These are phyloP conservation scores for Pythium vanterpoolii DNA, from an alignment of 352 stramenopile species.

Conservation along the genomic window DNA sequence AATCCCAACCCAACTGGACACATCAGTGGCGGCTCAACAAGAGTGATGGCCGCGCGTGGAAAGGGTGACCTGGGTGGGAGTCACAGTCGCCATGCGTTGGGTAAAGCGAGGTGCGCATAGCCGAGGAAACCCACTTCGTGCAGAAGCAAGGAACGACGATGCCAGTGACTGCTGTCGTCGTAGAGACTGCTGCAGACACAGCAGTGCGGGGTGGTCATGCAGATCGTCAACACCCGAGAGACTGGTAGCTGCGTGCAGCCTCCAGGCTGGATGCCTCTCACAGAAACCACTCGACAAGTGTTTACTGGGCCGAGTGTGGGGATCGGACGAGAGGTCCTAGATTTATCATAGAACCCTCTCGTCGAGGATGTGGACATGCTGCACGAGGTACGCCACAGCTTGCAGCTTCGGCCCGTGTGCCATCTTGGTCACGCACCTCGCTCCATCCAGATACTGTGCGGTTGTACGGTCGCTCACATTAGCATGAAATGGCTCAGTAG, in stretches of 20 bases:
- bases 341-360: neutral
- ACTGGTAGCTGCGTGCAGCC: no score
- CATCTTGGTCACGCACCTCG: neutral
- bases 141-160: no score
- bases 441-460: neutral
- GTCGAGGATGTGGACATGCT: neutral
- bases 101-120: neutral
- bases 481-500: neutral
- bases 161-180: no score
- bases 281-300: neutral
- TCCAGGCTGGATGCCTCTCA: neutral
- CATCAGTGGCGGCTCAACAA: conserved; percentile 6
- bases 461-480: no score
- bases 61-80: conserved; percentile 1
- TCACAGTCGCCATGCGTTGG: neutral
- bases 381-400: no score
- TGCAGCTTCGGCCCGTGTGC: neutral
- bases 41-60: neutral
- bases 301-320: no score
- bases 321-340: neutral
- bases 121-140: neutral
- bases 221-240: no score
- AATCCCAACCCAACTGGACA: conserved; percentile 5
- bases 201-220: no score
- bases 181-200: no score